A percentile compares a stretch with the other conserved stretches of the same genome.
Conservation (phyloP, 257 asterid species). For the Striga asiatica region DNA sequence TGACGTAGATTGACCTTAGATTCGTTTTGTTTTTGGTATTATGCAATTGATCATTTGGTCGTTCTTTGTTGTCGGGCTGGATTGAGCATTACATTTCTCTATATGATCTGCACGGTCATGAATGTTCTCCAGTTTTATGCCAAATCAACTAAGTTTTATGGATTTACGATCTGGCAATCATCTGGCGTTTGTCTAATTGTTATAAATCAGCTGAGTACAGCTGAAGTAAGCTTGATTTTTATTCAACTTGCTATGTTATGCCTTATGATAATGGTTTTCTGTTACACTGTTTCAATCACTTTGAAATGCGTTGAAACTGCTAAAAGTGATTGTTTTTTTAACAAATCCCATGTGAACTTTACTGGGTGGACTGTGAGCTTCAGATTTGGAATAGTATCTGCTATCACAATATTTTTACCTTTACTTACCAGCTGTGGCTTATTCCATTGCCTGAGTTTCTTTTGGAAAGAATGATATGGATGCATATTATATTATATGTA, state of each 20-base stretch:
- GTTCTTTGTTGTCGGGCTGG: background rate
- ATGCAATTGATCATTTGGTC: constrained; percentile 12
- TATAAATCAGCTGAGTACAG: constrained; percentile 5
- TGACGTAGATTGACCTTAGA: background rate
- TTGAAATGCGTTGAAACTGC: background rate
- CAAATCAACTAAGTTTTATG: constrained; percentile 1
- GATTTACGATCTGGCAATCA: no score
- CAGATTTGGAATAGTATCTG: background rate
- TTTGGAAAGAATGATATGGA: no score
- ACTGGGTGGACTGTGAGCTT: background rate
- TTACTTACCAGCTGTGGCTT: background rate
- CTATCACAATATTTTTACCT: background rate
- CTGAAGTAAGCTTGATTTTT: background rate
- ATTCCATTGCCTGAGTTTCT: background rate
- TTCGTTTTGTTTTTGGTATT: constrained; percentile 2
- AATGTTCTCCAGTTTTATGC: background rate
- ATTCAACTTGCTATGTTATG: background rate
- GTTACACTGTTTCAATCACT: background rate
- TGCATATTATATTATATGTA: background rate
- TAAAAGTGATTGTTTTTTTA: background rate
- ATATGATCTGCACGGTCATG: constrained; percentile 11
- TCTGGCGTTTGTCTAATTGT: background rate
- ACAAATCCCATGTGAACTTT: background rate
- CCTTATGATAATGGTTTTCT: background rate
- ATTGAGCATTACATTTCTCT: background rate